Evolutionary conservation across 179 eudicot genomes (phyloP).

Genomic region (Sideroxylon spinosum): DNA sequence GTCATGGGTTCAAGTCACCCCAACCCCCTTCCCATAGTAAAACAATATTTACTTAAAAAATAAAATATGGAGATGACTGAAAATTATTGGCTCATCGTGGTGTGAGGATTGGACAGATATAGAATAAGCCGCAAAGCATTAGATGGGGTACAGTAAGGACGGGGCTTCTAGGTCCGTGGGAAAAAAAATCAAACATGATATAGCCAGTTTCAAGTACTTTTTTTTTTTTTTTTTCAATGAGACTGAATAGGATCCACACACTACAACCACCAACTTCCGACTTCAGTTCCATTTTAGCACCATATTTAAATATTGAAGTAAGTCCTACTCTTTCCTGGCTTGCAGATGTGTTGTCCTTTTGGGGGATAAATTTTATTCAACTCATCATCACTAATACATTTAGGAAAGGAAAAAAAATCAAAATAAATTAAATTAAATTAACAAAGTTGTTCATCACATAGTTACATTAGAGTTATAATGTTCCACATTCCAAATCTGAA

Average conservation of each 20-base stretch:
- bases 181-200: background rate
- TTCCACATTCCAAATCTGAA: background rate
- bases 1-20: too few species aligned
- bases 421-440: background rate
- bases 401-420: background rate
- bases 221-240: background rate
- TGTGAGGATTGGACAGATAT: background rate
- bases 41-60: too few species aligned
- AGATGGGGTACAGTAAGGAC: background rate
- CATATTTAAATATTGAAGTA: background rate
- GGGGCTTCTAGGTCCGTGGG: background rate
- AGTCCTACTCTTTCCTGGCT: background rate
- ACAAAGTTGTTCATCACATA: background rate
- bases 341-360: background rate
- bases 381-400: background rate
- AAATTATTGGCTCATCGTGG: background rate
- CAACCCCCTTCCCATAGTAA: too few species aligned
- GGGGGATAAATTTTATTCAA: background rate
- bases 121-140: background rate
- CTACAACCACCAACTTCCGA: background rate
- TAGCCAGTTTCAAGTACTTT: conserved; percentile 5
- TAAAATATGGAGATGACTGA: too few species aligned
- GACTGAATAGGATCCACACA: background rate
- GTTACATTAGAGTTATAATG: background rate
- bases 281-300: background rate